phyloP scores from a whole-genome alignment of 148 eudicot genomes.

The Rhododendron williamsianum region DNA sequence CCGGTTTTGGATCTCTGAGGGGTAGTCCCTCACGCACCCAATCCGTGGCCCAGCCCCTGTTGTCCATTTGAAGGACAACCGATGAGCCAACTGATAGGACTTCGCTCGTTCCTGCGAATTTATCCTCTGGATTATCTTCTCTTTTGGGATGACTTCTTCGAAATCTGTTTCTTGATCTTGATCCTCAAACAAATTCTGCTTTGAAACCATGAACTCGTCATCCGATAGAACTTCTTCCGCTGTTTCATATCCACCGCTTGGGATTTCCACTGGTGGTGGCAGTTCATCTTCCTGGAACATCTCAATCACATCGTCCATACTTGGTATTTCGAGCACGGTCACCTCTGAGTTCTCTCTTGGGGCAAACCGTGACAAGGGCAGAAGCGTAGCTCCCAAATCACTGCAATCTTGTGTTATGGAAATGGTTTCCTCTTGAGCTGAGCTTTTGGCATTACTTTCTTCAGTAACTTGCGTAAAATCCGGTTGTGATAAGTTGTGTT shows the following conservation, averaged over 20 bases:
- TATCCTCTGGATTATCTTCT: conserved; percentile 7
- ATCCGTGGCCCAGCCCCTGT: conserved; percentile 74
- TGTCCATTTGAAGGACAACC: conserved; percentile 74
- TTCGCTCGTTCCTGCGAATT: background rate
- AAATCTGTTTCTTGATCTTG: conserved; percentile 17
- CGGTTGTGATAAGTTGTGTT: conserved; percentile 19
- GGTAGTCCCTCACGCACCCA: conserved; percentile 80
- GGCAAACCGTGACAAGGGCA: conserved; percentile 32
- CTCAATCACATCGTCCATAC: conserved; percentile 26
- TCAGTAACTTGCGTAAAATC: conserved; percentile 10
- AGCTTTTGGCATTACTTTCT: conserved; percentile 7
- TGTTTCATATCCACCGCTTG: conserved; percentile 50
- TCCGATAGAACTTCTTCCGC: conserved; percentile 55
- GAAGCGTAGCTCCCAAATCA: conserved; percentile 21
- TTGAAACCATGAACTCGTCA: conserved; percentile 42
- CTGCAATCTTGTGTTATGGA: background rate
- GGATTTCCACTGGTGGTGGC: conserved; percentile 3
- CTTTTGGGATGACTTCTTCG: background rate
- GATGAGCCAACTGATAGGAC: conserved; percentile 39
- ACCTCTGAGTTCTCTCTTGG: conserved; percentile 26
- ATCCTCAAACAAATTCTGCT: conserved; percentile 45
- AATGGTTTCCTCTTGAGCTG: conserved; percentile 16
- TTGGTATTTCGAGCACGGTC: conserved; percentile 35
- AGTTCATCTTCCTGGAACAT: conserved; percentile 31
- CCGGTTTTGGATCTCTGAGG: conserved; percentile 59